phyloP scores from a whole-genome alignment of 2,329 filamentous ascomycete genomes.

The Torrubiella hemipterigena region DNA sequence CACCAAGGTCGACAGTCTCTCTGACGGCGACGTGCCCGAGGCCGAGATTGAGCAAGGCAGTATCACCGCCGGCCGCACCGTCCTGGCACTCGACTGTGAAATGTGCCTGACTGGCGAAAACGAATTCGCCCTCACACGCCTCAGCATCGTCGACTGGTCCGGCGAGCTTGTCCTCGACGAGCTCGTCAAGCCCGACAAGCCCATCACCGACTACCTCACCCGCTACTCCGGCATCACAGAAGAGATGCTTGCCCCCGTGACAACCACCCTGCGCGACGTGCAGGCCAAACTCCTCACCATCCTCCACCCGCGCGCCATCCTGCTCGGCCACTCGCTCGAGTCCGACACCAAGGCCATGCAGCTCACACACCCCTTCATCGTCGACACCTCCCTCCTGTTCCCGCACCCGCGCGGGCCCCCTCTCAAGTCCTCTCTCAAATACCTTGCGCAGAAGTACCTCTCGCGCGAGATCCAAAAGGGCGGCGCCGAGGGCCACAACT shows the following conservation, averaged over 20 bases:
- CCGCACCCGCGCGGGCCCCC: slow-evolving; percentile 84
- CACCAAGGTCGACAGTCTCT: slow-evolving; percentile 53
- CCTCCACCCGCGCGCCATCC: slow-evolving; percentile 59
- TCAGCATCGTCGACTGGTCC: slow-evolving; percentile 80
- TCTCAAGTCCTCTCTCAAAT: slow-evolving; percentile 84
- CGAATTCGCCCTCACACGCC: slow-evolving; percentile 73
- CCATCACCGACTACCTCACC: slow-evolving; percentile 90
- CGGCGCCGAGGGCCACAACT: slow-evolving; percentile 68
- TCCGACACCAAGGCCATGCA: slow-evolving; percentile 75
- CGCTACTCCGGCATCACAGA: slow-evolving; percentile 86
- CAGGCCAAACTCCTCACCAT: slow-evolving; percentile 65
- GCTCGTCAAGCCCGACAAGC: slow-evolving; percentile 77
- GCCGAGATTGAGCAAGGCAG: slow-evolving; percentile 66
- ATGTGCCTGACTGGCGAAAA: slow-evolving; percentile 85
- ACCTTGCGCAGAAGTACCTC: slow-evolving; percentile 75
- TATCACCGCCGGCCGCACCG: slow-evolving; percentile 66
- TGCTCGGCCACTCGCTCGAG: slow-evolving; percentile 72
- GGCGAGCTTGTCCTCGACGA: slow-evolving; percentile 75
- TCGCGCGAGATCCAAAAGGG: slow-evolving; percentile 79
- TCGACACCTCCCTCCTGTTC: slow-evolving; percentile 84
- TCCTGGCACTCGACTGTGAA: slow-evolving; percentile 85
- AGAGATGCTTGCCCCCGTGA: slow-evolving; percentile 69
- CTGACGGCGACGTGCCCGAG: slow-evolving; percentile 58
- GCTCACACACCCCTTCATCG: slow-evolving; percentile 81
- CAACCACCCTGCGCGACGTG: slow-evolving; percentile 72